These are phyloP conservation scores for Oryza glaberrima DNA, from an alignment of 176 grass and related monocot species.

Conservation along the genomic window DNA sequence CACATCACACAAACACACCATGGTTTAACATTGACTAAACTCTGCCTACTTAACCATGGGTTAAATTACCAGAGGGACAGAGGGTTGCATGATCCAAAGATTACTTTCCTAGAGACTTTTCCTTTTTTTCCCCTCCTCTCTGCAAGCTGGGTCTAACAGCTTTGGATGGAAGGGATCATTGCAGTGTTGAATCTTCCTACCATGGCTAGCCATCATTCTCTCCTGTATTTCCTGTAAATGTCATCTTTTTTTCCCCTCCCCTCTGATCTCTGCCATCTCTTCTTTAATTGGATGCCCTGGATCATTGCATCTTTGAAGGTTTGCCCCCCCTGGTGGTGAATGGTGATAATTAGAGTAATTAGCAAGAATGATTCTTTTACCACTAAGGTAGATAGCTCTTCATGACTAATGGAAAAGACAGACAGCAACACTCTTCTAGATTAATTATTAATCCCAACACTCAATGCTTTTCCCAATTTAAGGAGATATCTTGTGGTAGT, in stretches of 20 bases:
- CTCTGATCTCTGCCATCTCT: constrained; percentile 1
- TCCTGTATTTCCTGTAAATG: constrained; percentile 15
- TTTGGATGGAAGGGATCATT: constrained; percentile 61
- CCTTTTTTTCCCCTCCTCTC: constrained; percentile 9
- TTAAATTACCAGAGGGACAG: background rate
- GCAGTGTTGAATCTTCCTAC: constrained; percentile 46
- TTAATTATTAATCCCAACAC: background rate
- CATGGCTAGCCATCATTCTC: constrained; percentile 8
- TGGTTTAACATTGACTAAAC: background rate
- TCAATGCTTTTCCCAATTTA: background rate
- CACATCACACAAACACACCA: background rate
- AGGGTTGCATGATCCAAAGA: constrained; percentile 35
- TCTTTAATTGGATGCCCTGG: constrained; percentile 33
- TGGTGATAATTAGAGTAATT: constrained; percentile 39
- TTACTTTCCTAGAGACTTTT: constrained; percentile 47
- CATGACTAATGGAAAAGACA: constrained; percentile 7
- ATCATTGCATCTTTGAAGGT: constrained; percentile 62
- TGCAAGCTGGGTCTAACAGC: constrained; percentile 41
- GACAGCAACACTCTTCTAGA: background rate
- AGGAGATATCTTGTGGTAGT: background rate
- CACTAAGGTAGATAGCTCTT: constrained; percentile 32
- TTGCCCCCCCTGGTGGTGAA: background rate
- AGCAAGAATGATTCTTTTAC: constrained; percentile 31
- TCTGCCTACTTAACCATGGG: constrained; percentile 29
- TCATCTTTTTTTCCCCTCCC: background rate